Base-by-base conservation (phyloP, 2,329 filamentous ascomycete genomes). In the Trichoderma aggressivum region DNA sequence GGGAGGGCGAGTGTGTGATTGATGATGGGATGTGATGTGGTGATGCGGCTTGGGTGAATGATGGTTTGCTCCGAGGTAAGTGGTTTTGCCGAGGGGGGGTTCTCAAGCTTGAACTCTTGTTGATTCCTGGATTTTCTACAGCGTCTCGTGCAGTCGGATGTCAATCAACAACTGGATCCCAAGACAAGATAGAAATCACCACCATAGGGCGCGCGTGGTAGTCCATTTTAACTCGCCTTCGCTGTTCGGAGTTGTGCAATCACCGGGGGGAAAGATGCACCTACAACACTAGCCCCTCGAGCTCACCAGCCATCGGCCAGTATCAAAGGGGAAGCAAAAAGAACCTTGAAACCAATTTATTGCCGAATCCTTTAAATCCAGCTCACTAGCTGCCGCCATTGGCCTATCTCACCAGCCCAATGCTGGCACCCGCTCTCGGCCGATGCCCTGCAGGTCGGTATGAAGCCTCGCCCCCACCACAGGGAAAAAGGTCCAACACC, bases 351-450 rank as follows among this genome's bases (percentile, higher is more conserved):
- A 53, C 11, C 47, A n/a, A 47, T 59, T 59, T 24, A 47, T 59
- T 47, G 55, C 65, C 55, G 65, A 32, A n/a, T 64, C 26, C 61
- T 64, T 64, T 32, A 53, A 34, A n/a, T 18, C 55, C 55, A 68
- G 65, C 24, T 43, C 12, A 11, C 18, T 36, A 59, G 26, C 18
- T n/a, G 14, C 64, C 16, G n/a, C n/a, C 34, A 60, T 58, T 68
- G 64, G 64, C 26, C 55, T 26, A 50, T 59, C 64, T 30, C 26
- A 30, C 30, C 55, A 59, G 28, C 55, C 65, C 65, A 68, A 34
- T 43, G 56, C 65, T 69, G 56, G 65, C 56, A 61, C 66, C 66
- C 66, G 66, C 66, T 53, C 66, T 69, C 66, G 66, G 66, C 66
- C 66, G 66, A 69, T 69, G 55, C 55, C n/a, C 32, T 69, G 65